Base-by-base conservation (phyloP, 2,329 filamentous ascomycete genomes). In the Apiospora pterosperma region DNA sequence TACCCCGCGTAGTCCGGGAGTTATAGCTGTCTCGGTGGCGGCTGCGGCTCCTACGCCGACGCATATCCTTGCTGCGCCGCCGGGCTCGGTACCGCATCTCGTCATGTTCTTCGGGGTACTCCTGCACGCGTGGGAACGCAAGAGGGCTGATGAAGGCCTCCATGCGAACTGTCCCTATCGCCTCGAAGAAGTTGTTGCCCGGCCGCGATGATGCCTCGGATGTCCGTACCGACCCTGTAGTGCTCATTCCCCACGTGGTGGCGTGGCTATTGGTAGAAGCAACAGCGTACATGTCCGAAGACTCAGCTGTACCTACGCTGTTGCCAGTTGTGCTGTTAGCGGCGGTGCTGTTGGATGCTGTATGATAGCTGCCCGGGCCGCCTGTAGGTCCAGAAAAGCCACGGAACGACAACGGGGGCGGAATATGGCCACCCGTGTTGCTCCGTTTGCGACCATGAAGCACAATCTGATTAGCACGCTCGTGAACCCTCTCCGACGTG, bases 161-260 rank as follows among this genome's bases (percentile, higher is more conserved):
- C 95, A 99, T 98, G 34, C 96, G 88, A 59, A 98, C 88, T 2
- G 94, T 98, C 1, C 94, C 93, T 65, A 96, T 90, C 1, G 91
- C 91, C 71, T 96, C 93, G 73, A 96, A 96, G 79, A 96, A 94
- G 76, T 88, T 88, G 64, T 79, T 80, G 0, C 80, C 70, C 36
- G 77, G 76, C 6, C 78, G 75, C 11, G 82, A 85, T 1, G 84
- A 87, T 3, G 84, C 82, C 66, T 88, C 85, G 0, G 84, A 59
- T 36, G 66, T 65, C 86, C 85, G 64, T 77, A 77, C 68, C 73
- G 72, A 59, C 71, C 67, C 58, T 70, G 71, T 34, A 75, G 78
- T 80, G 66, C 79, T 81, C 75, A 82, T 77, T 12, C 78, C 80
- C 78, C 79, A 83, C 19, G 80, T 77, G 39, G 76, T 73, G 48